Conservation (phyloP, 2,329 filamentous ascomycete species). For the Acarospora socialis region DNA sequence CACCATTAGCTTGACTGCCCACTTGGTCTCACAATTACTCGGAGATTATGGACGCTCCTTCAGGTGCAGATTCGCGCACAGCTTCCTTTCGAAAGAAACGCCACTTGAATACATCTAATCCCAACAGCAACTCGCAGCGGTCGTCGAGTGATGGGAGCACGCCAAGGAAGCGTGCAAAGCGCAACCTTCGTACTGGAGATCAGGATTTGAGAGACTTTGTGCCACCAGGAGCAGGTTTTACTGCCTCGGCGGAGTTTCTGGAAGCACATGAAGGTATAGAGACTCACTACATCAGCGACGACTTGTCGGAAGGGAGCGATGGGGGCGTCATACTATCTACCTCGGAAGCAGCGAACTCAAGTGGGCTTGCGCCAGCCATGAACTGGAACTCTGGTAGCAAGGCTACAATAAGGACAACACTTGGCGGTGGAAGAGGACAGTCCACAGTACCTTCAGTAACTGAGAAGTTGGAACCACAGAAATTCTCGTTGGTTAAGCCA, state of each 20-base stretch:
- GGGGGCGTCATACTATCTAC: not conserved
- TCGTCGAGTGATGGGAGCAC: constrained; percentile 2
- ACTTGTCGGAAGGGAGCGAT: not conserved
- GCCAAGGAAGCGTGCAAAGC: constrained; percentile 7
- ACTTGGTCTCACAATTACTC: constrained; percentile 1
- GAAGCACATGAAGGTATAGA: too few relatives aligned
- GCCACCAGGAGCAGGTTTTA: constrained; percentile 7
- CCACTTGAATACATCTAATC: too few relatives aligned
- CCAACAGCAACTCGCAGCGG: not conserved
- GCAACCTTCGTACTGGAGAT: not conserved
- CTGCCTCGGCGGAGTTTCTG: too few relatives aligned
- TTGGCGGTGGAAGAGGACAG: not conserved
- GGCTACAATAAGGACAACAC: constrained; percentile 1
- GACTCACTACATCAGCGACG: not conserved
- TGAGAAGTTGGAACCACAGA: not conserved
- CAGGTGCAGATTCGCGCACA: constrained; percentile 5
- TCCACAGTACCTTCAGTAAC: not conserved
- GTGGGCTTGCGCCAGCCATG: constrained; percentile 1
- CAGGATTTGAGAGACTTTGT: constrained; percentile 7
- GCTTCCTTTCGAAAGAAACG: constrained; percentile 7
- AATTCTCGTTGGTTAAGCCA: not conserved
- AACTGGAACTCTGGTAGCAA: constrained; percentile 6
- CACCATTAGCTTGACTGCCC: not conserved
- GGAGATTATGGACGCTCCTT: not conserved
- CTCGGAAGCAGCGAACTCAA: not conserved